phyloP scores from a whole-genome alignment of 257 asterid species.

The Voacanga thouarsii region DNA sequence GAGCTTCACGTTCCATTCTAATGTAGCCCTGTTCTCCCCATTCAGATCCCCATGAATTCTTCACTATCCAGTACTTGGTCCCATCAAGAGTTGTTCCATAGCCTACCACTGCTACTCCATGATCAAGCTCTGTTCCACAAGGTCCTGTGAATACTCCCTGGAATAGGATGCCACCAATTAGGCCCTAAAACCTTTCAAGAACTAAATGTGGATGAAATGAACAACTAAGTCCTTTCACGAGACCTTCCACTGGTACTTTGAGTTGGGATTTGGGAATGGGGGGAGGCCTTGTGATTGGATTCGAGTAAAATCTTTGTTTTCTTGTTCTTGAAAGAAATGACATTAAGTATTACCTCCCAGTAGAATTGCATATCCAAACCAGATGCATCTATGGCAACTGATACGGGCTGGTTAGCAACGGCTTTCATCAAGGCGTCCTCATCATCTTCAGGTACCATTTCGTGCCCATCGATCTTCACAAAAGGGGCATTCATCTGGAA shows the following conservation, averaged over 20 bases:
- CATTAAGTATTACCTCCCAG: slow-evolving; percentile 51
- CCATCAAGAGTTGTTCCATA: slow-evolving; percentile 64
- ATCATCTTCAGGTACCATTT: slow-evolving; percentile 64
- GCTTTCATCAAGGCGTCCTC: slow-evolving; percentile 85
- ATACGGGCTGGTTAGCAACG: slow-evolving; percentile 78
- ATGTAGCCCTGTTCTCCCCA: slow-evolving; percentile 82
- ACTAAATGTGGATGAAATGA: background rate
- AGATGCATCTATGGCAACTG: slow-evolving; percentile 82
- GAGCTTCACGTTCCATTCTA: slow-evolving; percentile 48
- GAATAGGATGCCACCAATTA: background rate
- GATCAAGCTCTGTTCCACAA: slow-evolving; percentile 74
- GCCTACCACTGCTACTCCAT: slow-evolving; percentile 71
- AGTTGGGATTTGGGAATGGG: too few species aligned
- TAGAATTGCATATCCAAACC: slow-evolving; percentile 70
- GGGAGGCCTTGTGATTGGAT: too few species aligned
- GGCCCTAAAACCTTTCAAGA: background rate
- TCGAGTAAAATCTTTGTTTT: too few species aligned
- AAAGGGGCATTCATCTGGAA: slow-evolving; percentile 65
- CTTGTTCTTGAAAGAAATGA: background rate
- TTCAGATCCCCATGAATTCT: slow-evolving; percentile 65
- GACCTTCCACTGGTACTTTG: background rate
- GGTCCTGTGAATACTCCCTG: slow-evolving; percentile 64
- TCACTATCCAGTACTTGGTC: slow-evolving; percentile 69
- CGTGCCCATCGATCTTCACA: slow-evolving; percentile 75
- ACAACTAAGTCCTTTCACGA: background rate